Evolutionary conservation across 768 basidiomycete species (phyloP).

Genomic region (Obba rivulosa): DNA sequence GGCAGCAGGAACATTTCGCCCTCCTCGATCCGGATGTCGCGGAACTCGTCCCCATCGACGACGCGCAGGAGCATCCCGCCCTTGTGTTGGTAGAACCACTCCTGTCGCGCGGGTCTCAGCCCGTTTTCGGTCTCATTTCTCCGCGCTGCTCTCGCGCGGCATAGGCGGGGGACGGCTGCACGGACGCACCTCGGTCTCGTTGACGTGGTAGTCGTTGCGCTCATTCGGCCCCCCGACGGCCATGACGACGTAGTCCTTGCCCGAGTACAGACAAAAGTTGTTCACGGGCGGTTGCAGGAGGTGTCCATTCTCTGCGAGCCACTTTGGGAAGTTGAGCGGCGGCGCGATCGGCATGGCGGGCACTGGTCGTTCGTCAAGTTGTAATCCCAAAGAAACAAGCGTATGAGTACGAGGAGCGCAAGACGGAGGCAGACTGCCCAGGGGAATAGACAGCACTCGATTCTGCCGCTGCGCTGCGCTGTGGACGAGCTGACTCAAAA

Average conservation of each 20-base stretch:
- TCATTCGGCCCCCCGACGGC: conserved; percentile 94
- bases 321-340: conserved; percentile 85
- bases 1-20: conserved; percentile 97
- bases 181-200: conserved; percentile 77
- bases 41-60: conserved; percentile 73
- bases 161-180: no score
- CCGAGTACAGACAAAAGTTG: conserved; percentile 81
- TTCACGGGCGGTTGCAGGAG: conserved; percentile 88
- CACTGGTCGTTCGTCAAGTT: no score
- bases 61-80: conserved; percentile 88
- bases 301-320: conserved; percentile 79
- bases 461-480: no score
- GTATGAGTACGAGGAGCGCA: neutral
- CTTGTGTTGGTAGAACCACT: conserved; percentile 98
- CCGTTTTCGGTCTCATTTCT: neutral
- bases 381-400: no score
- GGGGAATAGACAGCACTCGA: no score
- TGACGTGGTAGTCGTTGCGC: conserved; percentile 90
- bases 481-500: no score
- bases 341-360: conserved; percentile 65
- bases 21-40: conserved; percentile 86
- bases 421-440: no score
- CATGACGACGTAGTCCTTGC: conserved; percentile 91
- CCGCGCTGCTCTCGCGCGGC: neutral
- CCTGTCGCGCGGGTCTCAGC: conserved; percentile 37